These are phyloP conservation scores for Fusarium luffae DNA, from an alignment of 2,329 filamentous ascomycete genomes.

Conservation along the genomic window DNA sequence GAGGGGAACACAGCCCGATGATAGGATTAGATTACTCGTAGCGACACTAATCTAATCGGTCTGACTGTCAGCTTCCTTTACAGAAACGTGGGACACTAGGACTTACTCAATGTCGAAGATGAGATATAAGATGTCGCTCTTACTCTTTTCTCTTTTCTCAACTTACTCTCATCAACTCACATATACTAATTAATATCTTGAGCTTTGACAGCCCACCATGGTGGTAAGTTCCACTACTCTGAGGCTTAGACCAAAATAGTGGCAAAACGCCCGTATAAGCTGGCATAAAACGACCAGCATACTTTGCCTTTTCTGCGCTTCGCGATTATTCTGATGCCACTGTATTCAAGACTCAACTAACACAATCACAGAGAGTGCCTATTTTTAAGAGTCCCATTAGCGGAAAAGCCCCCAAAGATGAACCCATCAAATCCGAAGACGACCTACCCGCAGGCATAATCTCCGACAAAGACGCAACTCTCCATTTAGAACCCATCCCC, in stretches of 20 bases:
- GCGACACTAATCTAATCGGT: not conserved
- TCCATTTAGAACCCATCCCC: slow-evolving; percentile 56
- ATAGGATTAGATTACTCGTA: not conserved
- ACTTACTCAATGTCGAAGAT: not conserved
- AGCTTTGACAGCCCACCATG: slow-evolving; percentile 24
- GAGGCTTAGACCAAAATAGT: not conserved
- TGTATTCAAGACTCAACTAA: not conserved
- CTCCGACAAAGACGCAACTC: slow-evolving; percentile 25
- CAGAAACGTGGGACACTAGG: not conserved
- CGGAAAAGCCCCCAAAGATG: not conserved
- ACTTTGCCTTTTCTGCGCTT: no score
- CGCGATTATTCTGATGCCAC: no score
- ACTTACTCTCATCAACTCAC: not conserved
- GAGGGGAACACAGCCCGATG: not conserved
- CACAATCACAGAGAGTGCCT: slow-evolving; percentile 33
- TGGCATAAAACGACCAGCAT: accelerated
- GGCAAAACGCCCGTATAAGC: not conserved
- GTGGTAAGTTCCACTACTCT: slow-evolving; percentile 5
- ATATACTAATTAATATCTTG: not conserved
- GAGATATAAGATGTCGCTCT: slow-evolving; percentile 7
- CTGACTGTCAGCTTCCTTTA: not conserved
- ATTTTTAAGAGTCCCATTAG: slow-evolving; percentile 10
- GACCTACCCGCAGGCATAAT: not conserved
- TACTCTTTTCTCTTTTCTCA: not conserved
- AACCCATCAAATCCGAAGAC: not conserved